Evolutionary conservation across 2,329 filamentous ascomycete genomes (phyloP), one percentile per base, ranked within the genome.

Genomic region (Rachicladosporium sp.): DNA sequence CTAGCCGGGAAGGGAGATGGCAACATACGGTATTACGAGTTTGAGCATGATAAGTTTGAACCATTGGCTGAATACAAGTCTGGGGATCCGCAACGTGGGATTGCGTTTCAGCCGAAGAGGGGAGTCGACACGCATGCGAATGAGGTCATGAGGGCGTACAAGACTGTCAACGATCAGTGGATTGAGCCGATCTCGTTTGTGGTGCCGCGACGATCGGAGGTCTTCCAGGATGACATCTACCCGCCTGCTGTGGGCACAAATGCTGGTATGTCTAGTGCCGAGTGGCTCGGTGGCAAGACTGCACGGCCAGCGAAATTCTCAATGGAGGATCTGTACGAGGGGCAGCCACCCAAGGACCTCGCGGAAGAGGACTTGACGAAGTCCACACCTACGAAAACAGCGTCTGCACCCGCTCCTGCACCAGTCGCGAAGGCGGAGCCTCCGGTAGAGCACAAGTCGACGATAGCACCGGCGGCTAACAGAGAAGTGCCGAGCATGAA

Each of bases 11-110:
- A 96, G 70, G 91, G 89, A 63, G 91, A 98, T 59, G 91, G 91
- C 56, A 98, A 98, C 65, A 98, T 98, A 58, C 88, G 91, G 48
- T 98, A 98, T 72, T 98, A 84, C 62, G 91, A 98, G 65, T 93
- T 93, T 57, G 84, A 93, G 59, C 93, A 96, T 65, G 89, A 96
- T 71, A 95, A 95, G 65, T 95, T 98, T 59, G 89, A 98, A 65
- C 94, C 84, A 64, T 69, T 98, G 40, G 93, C 87, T 47, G 89
- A 96, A 62, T 91, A 96, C 73, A 94, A 95, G 66, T 96, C 91
- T n/a, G 69, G 72, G 31, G 91, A 98, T 49, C 89, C 91, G 29
- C 91, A 98, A 67, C 78, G 91, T 58, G 91, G 91, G 53, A 74
- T 98, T 53, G 91, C 86, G 29, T 96, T 98, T 64, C 65, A 96